Evolutionary conservation across 495 filamentous ascomycete genomes (phyloP), one percentile per base, ranked within the genome.

Genomic region (Emericellopsis terricola): DNA sequence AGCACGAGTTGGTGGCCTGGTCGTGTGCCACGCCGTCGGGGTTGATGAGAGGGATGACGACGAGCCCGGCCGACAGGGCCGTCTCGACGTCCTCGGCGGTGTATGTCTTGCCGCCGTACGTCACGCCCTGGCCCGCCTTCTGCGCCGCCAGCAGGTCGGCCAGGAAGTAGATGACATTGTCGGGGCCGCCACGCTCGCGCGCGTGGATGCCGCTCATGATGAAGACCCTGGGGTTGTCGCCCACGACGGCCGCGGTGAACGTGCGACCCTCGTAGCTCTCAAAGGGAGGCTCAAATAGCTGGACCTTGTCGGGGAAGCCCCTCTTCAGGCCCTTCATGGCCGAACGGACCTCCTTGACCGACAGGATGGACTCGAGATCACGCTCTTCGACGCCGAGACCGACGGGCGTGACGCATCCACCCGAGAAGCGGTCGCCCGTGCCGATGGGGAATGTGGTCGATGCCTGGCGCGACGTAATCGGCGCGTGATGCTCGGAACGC

Each of bases 21-120:
- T 59, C 55, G 36, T 49, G 50, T 8, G 45, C 45, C 16, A 59
- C 44, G 29, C 55, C 55, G 38, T 59, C 55, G n/a, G 55, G 55
- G 39, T 59, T 59, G 36, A 43, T 46, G 23, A 56, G 29, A 2
- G 55, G 55, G 19, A 53, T 37, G 34, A 53, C 47, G 30, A 64
- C 57, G 31, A 64, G 44, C 33, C 56, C 56, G 5, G 48, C 38
- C 11, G 40, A 37, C 18, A 59, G 46, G 3, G 48, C 53, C 7
- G 33, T 46, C 38, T 47, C 46, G 31, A 61, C 57, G 28, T 61
- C 43, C 3, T 45, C 41, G 40, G 50, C 42, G 34, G 48, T 57
- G 41, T 59, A 63, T 3, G 51, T 33, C 31, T 51, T 48, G 9
- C 40, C 37, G 29, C 57, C 59, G 41, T 59, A 63, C 0, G 42